Base-by-base conservation (phyloP, 2,329 filamentous ascomycete species). In the Fusarium decemcellulare region DNA sequence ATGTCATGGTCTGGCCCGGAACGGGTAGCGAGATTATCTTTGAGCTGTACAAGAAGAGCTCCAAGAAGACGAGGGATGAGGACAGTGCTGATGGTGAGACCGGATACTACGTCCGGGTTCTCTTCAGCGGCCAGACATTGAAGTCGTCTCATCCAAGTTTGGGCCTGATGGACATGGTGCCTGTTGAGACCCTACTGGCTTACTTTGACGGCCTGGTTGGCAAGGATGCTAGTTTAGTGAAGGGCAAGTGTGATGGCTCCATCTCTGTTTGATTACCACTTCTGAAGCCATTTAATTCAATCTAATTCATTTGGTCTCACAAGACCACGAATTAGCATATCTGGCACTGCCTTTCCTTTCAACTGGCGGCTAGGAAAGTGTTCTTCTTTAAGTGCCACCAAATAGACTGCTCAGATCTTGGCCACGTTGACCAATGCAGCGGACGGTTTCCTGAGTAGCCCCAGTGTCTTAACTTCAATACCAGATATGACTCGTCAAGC, bases 21-120 rank as follows among this genome's bases (percentile, higher is more conserved):
- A 94, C 95, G 92, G 93, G 93, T 0, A 85, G 88, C 6, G 92
- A 95, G 78, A 83, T 95, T 0, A 87, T 94, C 0, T 94, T 94
- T 75, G 93, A 95, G 80, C 74, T 95, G 15, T 94, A 89, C 71
- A 82, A 78, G 68, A 84, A 82, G 72, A 74, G 57, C 4, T 3
- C 39, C 6, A 42, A 27, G 8, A 51, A 57, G 5, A 29, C 47
- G 1, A 46, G 30, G 9, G 15, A 63, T 14, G 44, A 61, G 34
- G 39, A 34, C 30, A 37, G 23, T 2, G 18, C 40, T n/a, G 30
- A 58, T 36, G 59, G 65, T 14, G 61, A 69, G 32, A 72, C 66
- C 2, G 76, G 71, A 1, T 85, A 83, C 67, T 92, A 86, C 68
- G 77, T 94, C 2, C 84, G 93, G 8, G 89, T 95, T 0, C 80